Base-by-base conservation (phyloP, 2,329 filamentous ascomycete genomes). In the Aspergillus texensis region DNA sequence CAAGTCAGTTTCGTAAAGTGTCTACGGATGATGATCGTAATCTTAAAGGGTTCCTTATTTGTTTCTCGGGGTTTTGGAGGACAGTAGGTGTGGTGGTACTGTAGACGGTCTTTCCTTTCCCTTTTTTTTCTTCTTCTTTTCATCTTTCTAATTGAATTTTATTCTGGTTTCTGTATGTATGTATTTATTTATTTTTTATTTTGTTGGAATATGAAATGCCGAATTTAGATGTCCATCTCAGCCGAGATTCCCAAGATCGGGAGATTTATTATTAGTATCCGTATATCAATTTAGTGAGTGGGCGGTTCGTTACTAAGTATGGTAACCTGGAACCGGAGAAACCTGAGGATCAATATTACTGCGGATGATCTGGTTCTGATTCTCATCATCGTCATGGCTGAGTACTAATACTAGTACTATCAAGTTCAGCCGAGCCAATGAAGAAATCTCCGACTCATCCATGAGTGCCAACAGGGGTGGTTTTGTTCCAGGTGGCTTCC, bases 391-490 rank as follows among this genome's bases (percentile, higher is more conserved):
- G 34, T 36, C 34, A 36, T 36, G 14, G 34, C 34, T 2, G 14
- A 36, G 34, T 16, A 28, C 26, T 28, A 6, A 6, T 8, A 28
- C 26, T 28, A 6, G 26, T 8, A 28, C 26, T 28, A 36, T 36
- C 34, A 36, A 36, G 14, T 36, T 36, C 34, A 24, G 34, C 50
- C n/a, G 45, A 30, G 36, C 61, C 61, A 63, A 63, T 63, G 43
- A 58, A 30, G 43, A 63, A 63, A 57, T 63, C 57, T 60, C 61
- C 61, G 61, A 56, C 41, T 43, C 12, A 6, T 43, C 21, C 36
- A 36, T 54, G 8, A 24, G 24, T 53, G 16, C 30, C 50, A 32
- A 28, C 24, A 48, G 21, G 32, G 32, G 39, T 55, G 9, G 4
- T 9, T 36, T 55, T n/a, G 30, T 48, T 16, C 24, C 45, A 8